Evolutionary conservation across 768 basidiomycete species (phyloP).

Genomic region (Mycena galopus): DNA sequence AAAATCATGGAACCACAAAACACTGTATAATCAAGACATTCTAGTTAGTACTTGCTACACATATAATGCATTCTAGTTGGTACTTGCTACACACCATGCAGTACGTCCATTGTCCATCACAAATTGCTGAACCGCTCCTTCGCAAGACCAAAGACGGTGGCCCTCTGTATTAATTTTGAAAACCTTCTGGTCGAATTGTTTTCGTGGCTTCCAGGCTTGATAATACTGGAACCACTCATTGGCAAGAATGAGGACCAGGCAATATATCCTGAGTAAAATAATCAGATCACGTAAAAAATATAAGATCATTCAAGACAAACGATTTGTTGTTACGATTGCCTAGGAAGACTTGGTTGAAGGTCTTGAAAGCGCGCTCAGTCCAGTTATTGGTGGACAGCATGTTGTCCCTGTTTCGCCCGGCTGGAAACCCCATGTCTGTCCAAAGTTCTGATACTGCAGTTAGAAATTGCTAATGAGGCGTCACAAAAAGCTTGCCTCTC

Average conservation of each 20-base stretch:
- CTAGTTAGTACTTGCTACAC: no score
- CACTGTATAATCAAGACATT: no score
- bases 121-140: no score
- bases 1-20: no score
- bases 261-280: neutral
- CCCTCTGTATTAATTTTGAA: no score
- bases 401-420: constrained; percentile 15
- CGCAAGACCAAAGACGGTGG: no score
- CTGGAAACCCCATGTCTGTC: constrained; percentile 33
- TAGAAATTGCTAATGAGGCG: neutral
- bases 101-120: no score
- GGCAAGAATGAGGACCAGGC: constrained; percentile 26
- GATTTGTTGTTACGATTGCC: constrained; percentile 28
- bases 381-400: constrained; percentile 33
- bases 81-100: no score
- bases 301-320: neutral
- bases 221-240: constrained; percentile 31
- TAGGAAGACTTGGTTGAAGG: constrained; percentile 33
- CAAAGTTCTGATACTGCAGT: neutral
- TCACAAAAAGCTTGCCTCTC: constrained; percentile 18
- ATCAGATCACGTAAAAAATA: neutral
- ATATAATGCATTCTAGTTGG: no score
- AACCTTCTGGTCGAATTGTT: neutral
- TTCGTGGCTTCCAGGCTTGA: constrained; percentile 15
- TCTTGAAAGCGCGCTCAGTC: constrained; percentile 34